A percentile compares a stretch with the other conserved stretches of the same genome.
Evolutionary conservation across 1,284 basidiomycete genomes (phyloP).

Genomic region (Laetiporus sulphureus): DNA sequence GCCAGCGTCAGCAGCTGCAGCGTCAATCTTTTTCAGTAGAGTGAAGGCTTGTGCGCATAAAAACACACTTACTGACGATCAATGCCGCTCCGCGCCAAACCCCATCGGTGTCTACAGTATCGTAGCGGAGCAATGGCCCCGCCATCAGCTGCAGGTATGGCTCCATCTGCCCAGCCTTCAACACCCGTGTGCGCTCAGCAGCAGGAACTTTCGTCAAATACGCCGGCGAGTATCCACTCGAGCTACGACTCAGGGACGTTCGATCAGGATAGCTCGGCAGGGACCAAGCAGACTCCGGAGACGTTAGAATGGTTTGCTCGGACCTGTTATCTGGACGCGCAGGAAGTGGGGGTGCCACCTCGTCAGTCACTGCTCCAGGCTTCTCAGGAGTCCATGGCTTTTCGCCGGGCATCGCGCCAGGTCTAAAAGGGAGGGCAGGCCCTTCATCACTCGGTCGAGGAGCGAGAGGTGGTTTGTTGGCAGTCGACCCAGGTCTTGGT

Average conservation of each 20-base stretch:
- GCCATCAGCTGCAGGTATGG: constrained; percentile 76
- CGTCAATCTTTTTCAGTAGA: constrained; percentile 2
- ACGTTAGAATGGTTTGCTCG: not conserved
- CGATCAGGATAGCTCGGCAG: constrained; percentile 11
- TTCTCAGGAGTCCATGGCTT: not conserved
- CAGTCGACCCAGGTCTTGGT: constrained; percentile 23
- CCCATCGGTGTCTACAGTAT: constrained; percentile 73
- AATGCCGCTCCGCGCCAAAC: constrained; percentile 87
- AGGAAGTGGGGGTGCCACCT: too few species aligned
- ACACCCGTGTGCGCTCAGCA: constrained; percentile 54
- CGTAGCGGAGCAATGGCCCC: constrained; percentile 88
- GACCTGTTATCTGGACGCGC: not conserved
- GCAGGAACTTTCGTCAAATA: constrained; percentile 48
- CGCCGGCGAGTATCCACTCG: constrained; percentile 16
- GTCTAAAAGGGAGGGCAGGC: too few species aligned
- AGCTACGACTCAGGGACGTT: constrained; percentile 11
- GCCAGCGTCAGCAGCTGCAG: constrained; percentile 67
- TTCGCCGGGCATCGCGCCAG: too few species aligned
- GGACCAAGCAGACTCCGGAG: not conserved
- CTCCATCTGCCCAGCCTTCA: constrained; percentile 55
- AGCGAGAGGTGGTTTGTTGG: too few species aligned
- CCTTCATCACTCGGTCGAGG: constrained; percentile 30
- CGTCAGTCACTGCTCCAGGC: too few species aligned
- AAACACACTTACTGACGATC: constrained; percentile 60
- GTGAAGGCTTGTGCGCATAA: constrained; percentile 1